These are phyloP conservation scores for Pneumocystis jirovecii DNA, from an alignment of 1,139 yeast genomes.

Conservation along the genomic window DNA sequence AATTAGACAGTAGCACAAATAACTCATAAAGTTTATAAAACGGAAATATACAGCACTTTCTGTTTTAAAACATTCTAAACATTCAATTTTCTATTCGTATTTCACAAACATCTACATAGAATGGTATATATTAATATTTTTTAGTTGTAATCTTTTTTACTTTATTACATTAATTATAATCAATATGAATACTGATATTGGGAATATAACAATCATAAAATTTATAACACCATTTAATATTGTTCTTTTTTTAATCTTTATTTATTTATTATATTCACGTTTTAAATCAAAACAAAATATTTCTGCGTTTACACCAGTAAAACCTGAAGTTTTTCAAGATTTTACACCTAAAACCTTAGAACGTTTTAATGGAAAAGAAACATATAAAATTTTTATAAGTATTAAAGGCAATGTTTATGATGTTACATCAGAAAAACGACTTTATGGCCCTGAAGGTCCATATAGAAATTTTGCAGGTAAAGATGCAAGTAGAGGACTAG, in stretches of 20 bases:
- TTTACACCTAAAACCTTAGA: slow-evolving; percentile 65
- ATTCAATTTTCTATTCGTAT: not conserved
- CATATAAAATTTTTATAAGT: slow-evolving; percentile 61
- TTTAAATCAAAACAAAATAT: not conserved
- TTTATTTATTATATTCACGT: not conserved
- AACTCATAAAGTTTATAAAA: no score
- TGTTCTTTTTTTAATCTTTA: not conserved
- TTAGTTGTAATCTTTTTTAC: not conserved
- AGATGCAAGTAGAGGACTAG: slow-evolving; percentile 90
- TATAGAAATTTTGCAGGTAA: slow-evolving; percentile 72
- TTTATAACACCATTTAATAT: not conserved
- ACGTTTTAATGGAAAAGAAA: slow-evolving; percentile 67
- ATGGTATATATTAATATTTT: no score
- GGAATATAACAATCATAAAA: not conserved
- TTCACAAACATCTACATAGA: no score
- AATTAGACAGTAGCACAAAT: no score
- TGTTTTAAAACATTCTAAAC: no score
- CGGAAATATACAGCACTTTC: not conserved
- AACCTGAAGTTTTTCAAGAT: slow-evolving; percentile 58
- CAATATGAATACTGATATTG: not conserved
- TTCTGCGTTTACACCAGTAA: slow-evolving; percentile 16
- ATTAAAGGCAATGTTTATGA: slow-evolving; percentile 78
- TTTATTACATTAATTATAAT: not conserved
- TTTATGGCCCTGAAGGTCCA: slow-evolving; percentile 58
- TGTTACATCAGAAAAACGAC: slow-evolving; percentile 63